phyloP scores from a whole-genome alignment of 176 grass and related monocot species.

The Chloris gayana region DNA sequence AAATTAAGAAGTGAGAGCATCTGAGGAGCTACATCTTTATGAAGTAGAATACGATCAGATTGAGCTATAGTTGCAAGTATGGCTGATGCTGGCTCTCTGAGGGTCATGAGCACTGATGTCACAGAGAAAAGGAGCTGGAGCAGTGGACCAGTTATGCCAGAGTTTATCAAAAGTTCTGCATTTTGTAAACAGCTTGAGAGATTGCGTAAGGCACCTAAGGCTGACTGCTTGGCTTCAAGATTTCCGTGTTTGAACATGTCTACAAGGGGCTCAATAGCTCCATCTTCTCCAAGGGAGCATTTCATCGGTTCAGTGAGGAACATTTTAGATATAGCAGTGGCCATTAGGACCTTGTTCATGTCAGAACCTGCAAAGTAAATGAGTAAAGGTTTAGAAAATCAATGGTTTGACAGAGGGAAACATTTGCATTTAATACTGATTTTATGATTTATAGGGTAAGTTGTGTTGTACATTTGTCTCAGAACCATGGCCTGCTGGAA shows the following conservation, averaged over 20 bases:
- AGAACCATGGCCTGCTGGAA: no score
- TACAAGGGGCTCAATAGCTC: slow-evolving; percentile 70
- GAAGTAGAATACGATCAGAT: slow-evolving; percentile 72
- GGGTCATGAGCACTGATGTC: slow-evolving; percentile 80
- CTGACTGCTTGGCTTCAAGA: slow-evolving; percentile 76
- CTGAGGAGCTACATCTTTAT: slow-evolving; percentile 73
- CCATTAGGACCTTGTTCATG: slow-evolving; percentile 98
- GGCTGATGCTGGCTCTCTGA: slow-evolving; percentile 80
- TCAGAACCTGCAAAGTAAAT: slow-evolving; percentile 71
- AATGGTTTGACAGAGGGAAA: neutral
- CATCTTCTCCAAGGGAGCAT: slow-evolving; percentile 71
- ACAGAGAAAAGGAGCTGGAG: slow-evolving; percentile 91
- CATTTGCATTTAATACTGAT: neutral
- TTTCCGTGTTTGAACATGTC: slow-evolving; percentile 85
- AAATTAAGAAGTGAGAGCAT: slow-evolving; percentile 85
- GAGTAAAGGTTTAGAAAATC: slow-evolving; percentile 15
- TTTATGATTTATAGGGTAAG: neutral
- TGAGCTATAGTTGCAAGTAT: slow-evolving; percentile 72
- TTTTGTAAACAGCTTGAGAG: slow-evolving; percentile 68
- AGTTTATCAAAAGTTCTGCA: slow-evolving; percentile 66
- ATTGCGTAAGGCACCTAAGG: slow-evolving; percentile 75
- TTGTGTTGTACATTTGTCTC: neutral
- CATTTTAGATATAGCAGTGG: slow-evolving; percentile 85
- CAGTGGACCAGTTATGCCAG: slow-evolving; percentile 53
- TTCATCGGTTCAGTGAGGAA: slow-evolving; percentile 83